Percentiles rank a stretch among this genome's conserved stretches.
Evolutionary conservation across 2,329 filamentous ascomycete genomes (phyloP).

Genomic region (Dactylella cylindrospora): DNA sequence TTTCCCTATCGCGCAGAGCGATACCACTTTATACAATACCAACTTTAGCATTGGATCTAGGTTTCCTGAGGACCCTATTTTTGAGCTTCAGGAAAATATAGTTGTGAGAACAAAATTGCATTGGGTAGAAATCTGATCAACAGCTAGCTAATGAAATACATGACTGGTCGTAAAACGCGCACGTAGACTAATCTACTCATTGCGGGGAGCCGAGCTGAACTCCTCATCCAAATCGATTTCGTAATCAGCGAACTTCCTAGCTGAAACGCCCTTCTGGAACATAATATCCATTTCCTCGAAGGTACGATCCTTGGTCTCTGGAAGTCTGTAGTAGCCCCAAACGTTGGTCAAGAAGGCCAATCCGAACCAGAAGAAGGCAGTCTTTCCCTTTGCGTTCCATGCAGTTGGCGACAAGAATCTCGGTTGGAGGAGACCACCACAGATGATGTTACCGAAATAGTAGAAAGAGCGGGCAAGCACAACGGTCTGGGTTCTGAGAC

Average conservation of each 20-base stretch:
- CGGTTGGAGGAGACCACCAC: constrained; percentile 52
- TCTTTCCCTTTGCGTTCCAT: constrained; percentile 42
- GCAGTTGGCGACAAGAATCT: constrained; percentile 45
- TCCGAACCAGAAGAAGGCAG: constrained; percentile 55
- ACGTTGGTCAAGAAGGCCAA: constrained; percentile 52
- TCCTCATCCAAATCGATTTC: constrained; percentile 52
- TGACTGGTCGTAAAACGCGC: constrained; percentile 19
- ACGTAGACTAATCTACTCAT: not conserved
- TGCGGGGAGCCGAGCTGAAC: constrained; percentile 26
- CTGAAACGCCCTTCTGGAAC: constrained; percentile 53
- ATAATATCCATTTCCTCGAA: constrained; percentile 56
- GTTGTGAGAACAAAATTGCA: not conserved
- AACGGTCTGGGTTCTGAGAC: constrained; percentile 56
- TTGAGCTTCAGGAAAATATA: not conserved
- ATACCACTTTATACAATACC: not conserved
- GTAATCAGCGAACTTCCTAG: constrained; percentile 53
- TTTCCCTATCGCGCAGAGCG: too few relatives aligned
- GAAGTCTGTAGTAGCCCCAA: constrained; percentile 55
- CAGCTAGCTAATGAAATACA: constrained; percentile 33
- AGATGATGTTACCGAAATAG: constrained; percentile 54
- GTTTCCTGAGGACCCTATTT: too few relatives aligned
- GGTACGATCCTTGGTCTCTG: constrained; percentile 56
- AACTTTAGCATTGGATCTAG: not conserved
- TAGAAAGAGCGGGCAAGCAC: constrained; percentile 55
- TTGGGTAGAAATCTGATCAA: constrained; percentile 10